Percentiles rank a stretch among this genome's conserved stretches.
Conservation (phyloP, 768 basidiomycete species). For the Tulasnella sp. region DNA sequence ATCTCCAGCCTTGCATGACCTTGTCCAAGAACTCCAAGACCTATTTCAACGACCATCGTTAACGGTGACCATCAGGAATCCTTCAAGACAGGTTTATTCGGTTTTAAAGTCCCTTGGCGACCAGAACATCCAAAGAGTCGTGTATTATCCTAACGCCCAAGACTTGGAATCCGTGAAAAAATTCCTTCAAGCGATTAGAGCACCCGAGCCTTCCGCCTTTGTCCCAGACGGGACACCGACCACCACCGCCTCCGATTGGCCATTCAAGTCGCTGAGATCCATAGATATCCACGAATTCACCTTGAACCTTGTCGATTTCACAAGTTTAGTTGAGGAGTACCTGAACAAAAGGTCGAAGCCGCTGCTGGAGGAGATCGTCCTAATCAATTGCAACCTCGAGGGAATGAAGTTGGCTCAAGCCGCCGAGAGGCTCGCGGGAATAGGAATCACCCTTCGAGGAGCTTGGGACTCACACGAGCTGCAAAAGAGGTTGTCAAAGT, state of each 20-base stretch:
- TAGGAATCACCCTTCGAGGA: background rate
- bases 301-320: background rate
- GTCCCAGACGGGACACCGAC: background rate
- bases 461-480: no score
- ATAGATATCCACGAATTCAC: background rate
- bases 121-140: background rate
- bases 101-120: background rate
- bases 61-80: background rate
- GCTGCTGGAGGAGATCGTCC: background rate
- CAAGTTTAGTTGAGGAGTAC: background rate
- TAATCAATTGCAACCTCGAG: background rate
- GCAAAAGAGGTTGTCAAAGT: conserved; percentile 98
- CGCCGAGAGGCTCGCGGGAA: background rate
- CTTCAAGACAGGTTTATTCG: background rate
- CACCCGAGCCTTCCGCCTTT: no score
- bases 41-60: background rate
- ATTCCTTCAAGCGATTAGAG: no score
- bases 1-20: background rate
- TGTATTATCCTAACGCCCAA: no score
- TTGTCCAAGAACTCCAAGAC: background rate
- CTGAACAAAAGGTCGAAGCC: background rate
- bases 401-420: background rate
- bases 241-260: background rate
- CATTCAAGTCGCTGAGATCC: background rate
- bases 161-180: no score